These are phyloP conservation scores for Phytophthora megakarya DNA, from an alignment of 352 stramenopile genomes.

Conservation along the genomic window DNA sequence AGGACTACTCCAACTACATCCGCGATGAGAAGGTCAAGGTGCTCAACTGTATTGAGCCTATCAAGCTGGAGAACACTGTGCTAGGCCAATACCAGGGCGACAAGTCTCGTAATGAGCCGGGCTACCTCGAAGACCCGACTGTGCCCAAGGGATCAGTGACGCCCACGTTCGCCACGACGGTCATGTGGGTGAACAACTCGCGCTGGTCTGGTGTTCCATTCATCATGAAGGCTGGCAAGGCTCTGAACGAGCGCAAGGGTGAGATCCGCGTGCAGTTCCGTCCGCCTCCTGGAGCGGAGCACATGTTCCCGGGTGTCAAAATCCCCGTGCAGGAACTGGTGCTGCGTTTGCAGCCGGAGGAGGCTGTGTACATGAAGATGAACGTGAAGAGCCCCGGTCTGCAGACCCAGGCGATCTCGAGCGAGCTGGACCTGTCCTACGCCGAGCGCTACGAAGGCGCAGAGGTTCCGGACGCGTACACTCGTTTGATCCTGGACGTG, in stretches of 20 bases:
- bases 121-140: slow-evolving; percentile 96
- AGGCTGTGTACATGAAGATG: slow-evolving; percentile 97
- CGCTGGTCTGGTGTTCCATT: slow-evolving; percentile 98
- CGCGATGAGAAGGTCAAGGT: slow-evolving; percentile 98
- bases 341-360: slow-evolving; percentile 96
- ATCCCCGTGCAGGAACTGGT: slow-evolving; percentile 96
- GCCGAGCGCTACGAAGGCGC: slow-evolving; percentile 82
- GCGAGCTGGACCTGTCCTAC: slow-evolving; percentile 97
- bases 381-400: slow-evolving; percentile 97
- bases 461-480: slow-evolving; percentile 97
- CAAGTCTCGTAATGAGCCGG: slow-evolving; percentile 78
- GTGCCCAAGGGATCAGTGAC: slow-evolving; percentile 94
- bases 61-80: slow-evolving; percentile 94
- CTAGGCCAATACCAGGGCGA: slow-evolving; percentile 96
- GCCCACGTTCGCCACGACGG: slow-evolving; percentile 91
- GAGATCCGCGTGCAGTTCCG: slow-evolving; percentile 98
- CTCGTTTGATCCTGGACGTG: slow-evolving; percentile 97
- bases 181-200: slow-evolving; percentile 95
- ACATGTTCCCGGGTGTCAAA: slow-evolving; percentile 91
- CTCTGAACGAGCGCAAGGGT: slow-evolving; percentile 96
- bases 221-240: slow-evolving; percentile 99
- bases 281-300: slow-evolving; percentile 83
- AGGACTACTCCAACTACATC: slow-evolving; percentile 93
- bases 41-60: slow-evolving; percentile 94
- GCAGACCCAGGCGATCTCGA: slow-evolving; percentile 90